phyloP scores from a whole-genome alignment of 768 basidiomycete species.

The Solioccasus polychromus region DNA sequence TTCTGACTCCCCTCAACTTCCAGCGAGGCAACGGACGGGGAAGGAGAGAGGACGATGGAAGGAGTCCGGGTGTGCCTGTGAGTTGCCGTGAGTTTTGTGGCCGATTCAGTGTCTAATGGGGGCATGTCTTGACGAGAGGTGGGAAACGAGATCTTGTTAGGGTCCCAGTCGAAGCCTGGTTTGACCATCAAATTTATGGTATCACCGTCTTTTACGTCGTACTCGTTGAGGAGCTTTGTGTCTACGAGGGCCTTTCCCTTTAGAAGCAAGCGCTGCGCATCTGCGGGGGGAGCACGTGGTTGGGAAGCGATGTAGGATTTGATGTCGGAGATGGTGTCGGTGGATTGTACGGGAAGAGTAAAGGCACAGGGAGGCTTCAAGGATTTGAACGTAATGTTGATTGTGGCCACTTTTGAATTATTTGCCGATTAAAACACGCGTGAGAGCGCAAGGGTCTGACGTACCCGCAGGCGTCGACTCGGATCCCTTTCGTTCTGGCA shows the following conservation, averaged over 20 bases:
- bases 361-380: conserved; percentile 81
- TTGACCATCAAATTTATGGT: conserved; percentile 87
- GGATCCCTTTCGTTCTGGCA: conserved; percentile 49
- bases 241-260: conserved; percentile 95
- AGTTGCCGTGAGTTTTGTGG: conserved; percentile 27
- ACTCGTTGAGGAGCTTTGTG: conserved; percentile 86
- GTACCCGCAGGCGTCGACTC: conserved; percentile 33
- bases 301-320: conserved; percentile 72
- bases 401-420: conserved; percentile 15
- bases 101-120: conserved; percentile 18
- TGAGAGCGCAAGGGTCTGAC: conserved; percentile 1
- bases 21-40: conserved; percentile 50
- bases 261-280: conserved; percentile 81
- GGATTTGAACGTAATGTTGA: conserved; percentile 86
- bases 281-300: conserved; percentile 69
- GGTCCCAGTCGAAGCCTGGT: conserved; percentile 66
- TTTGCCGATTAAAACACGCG: conserved; percentile 11
- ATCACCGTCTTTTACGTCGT: conserved; percentile 76
- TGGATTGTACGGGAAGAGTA: conserved; percentile 66
- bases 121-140: conserved; percentile 19
- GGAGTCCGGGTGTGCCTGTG: conserved; percentile 65
- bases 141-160: conserved; percentile 37
- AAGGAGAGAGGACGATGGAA: conserved; percentile 75
- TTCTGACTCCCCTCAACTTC: conserved; percentile 39
- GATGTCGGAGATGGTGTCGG: conserved; percentile 80